Evolutionary conservation across 2,329 filamentous ascomycete species (phyloP), one percentile per base, ranked within the genome.

Genomic region (Aphanoascus verrucosus): DNA sequence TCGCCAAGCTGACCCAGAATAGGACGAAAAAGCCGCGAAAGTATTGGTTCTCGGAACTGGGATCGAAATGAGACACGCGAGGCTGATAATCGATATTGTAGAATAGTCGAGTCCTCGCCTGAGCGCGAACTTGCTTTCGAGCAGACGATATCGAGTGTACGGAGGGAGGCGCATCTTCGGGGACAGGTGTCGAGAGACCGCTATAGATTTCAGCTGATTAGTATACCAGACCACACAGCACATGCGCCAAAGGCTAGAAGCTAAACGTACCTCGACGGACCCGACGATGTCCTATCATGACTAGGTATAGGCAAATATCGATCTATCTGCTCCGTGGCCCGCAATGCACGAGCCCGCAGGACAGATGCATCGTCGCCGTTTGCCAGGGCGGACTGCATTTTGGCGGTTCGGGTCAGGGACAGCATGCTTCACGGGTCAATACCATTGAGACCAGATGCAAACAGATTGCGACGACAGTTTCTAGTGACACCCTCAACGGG

Each of bases 21-120:
- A 98, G 80, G 52, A 93, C 88, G 73, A 96, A 98, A 78, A 98
- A 98, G 65, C 93, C 93, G 62, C 88, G 83, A 68, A 98, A 98
- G 70, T 98, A 89, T 64, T 83, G 83, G 68, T 97, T 90, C 64
- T 95, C 89, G 69, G 87, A 94, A 48, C 81, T 79, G 0, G 90
- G 89, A 65, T 98, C 93, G 67, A 98, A 95, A 72, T 98, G 91
- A 15, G 91, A 97, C 19, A 97, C 84, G 54, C 93, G 85, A 56
- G 86, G 84, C 40, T 87, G 81, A 72, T 91, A 98, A 64, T 95
- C 87, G 65, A 94, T 89, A 19, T 87, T 93, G 19, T 94, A 91
- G 67, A 97, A 98, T 60, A 96, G 77, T 61, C 90, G 85, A 54
- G 84, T 84, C 59, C 85, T 83, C 62, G 88, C 85, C 67, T 89